phyloP scores from a whole-genome alignment of 192 early-diverging fungal species.

The Geranomyces michiganensis region DNA sequence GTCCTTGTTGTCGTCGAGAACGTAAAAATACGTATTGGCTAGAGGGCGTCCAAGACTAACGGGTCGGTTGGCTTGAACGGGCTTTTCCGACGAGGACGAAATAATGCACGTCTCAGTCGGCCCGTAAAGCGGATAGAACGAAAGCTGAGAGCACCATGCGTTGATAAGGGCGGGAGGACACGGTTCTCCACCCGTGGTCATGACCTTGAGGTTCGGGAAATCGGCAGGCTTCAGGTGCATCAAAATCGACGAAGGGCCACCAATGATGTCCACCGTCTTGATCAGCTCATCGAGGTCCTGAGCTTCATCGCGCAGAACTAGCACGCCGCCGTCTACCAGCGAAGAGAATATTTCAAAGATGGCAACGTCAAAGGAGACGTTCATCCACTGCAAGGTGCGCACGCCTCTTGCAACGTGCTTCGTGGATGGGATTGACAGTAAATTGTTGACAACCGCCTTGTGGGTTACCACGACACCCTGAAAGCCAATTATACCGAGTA shows the following conservation, averaged over 20 bases:
- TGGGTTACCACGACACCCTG: no score
- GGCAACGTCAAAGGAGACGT: constrained; percentile 38
- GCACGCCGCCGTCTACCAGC: constrained; percentile 11
- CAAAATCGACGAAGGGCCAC: constrained; percentile 37
- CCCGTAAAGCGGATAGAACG: no score
- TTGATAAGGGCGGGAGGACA: constrained; percentile 24
- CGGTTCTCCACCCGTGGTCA: constrained; percentile 27
- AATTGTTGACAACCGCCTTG: no score
- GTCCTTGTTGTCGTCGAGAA: no score
- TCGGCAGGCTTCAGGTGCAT: constrained; percentile 26
- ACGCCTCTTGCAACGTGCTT: no score
- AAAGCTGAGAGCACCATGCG: constrained; percentile 26
- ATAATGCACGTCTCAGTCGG: no score
- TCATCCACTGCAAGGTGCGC: constrained; percentile 35
- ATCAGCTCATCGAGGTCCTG: constrained; percentile 11
- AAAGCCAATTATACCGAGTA: no score
- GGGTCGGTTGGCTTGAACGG: no score
- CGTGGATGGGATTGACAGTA: no score
- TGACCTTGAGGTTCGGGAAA: constrained; percentile 27
- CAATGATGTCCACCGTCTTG: constrained; percentile 18
- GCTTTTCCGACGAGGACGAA: no score
- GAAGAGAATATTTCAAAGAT: constrained; percentile 29
- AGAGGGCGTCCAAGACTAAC: no score
- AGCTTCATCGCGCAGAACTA: constrained; percentile 29
- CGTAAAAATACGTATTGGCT: no score